Evolutionary conservation across 1,284 basidiomycete genomes (phyloP).

Genomic region (Waitea zeae): DNA sequence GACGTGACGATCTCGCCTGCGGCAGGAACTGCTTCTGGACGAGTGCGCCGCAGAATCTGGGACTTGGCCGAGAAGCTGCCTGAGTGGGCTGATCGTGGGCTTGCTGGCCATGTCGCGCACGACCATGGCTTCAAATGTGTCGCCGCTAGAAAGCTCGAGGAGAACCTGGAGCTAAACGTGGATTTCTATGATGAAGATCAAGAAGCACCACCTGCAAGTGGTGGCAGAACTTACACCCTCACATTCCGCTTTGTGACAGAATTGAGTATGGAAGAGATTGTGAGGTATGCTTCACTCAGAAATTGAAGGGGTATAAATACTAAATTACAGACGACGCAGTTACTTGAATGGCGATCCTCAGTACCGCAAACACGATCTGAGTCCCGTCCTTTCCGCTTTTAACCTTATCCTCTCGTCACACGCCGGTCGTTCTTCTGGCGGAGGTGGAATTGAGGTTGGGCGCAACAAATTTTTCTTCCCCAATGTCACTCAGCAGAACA

Average conservation of each 20-base stretch:
- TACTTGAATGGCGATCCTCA: slow-evolving; percentile 41
- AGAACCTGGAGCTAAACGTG: slow-evolving; percentile 39
- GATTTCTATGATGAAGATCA: slow-evolving; percentile 53
- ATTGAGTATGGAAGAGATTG: slow-evolving; percentile 38
- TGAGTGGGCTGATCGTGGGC: slow-evolving; percentile 34
- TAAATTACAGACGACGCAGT: too few species aligned
- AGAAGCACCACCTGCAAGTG: slow-evolving; percentile 18
- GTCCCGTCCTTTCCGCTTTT: slow-evolving; percentile 52
- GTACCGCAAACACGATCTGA: slow-evolving; percentile 43
- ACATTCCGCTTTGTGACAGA: slow-evolving; percentile 38
- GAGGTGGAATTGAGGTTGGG: slow-evolving; percentile 51
- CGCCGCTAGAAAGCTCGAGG: slow-evolving; percentile 31
- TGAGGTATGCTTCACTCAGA: too few species aligned
- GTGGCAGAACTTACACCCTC: slow-evolving; percentile 40
- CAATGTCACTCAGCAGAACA: slow-evolving; percentile 20
- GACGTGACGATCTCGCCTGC: slow-evolving; percentile 42
- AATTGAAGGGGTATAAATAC: too few species aligned
- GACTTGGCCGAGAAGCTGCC: slow-evolving; percentile 44
- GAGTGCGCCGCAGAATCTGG: slow-evolving; percentile 52
- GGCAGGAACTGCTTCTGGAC: slow-evolving; percentile 26
- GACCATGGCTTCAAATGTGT: slow-evolving; percentile 52
- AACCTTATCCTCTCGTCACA: slow-evolving; percentile 52
- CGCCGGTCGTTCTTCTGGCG: slow-evolving; percentile 34
- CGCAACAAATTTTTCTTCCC: slow-evolving; percentile 64
- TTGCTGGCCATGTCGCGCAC: slow-evolving; percentile 44